Evolutionary conservation across 179 eudicot genomes (phyloP).

Genomic region (Heliamphora ciliata): DNA sequence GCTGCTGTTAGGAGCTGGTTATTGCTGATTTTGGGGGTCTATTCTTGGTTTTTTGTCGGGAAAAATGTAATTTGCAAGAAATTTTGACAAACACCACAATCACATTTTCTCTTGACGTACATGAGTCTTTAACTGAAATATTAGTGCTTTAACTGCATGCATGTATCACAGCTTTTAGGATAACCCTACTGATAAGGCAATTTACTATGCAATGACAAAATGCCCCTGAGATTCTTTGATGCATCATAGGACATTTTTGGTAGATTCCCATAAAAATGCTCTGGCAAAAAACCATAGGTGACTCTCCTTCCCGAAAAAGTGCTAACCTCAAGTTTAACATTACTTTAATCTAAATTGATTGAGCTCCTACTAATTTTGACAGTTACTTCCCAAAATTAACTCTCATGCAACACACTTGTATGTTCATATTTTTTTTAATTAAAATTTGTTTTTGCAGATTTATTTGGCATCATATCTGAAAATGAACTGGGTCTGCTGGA

Average conservation of each 20-base stretch:
- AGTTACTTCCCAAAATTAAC: background rate
- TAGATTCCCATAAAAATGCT: background rate
- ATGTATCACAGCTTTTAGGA: no score
- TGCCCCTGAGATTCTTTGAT: background rate
- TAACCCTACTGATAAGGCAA: background rate
- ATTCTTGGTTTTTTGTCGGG: no score
- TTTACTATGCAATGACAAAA: background rate
- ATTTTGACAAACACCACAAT: no score
- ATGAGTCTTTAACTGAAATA: no score
- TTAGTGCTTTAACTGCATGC: no score
- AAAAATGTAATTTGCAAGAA: no score
- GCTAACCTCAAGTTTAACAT: background rate
- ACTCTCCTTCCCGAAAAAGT: background rate
- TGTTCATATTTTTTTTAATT: background rate
- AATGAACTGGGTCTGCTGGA: conserved; percentile 8
- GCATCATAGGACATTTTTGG: background rate
- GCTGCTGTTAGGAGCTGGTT: no score
- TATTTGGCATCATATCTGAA: conserved; percentile 3
- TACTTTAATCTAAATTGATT: no score
- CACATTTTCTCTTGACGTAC: no score
- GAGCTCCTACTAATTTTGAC: no score
- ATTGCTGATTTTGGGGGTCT: no score
- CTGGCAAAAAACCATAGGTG: background rate
- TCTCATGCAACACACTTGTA: background rate
- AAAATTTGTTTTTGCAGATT: background rate